These are phyloP conservation scores for Fusarium xyrophilum DNA, from an alignment of 2,329 filamentous ascomycete genomes.

Conservation along the genomic window DNA sequence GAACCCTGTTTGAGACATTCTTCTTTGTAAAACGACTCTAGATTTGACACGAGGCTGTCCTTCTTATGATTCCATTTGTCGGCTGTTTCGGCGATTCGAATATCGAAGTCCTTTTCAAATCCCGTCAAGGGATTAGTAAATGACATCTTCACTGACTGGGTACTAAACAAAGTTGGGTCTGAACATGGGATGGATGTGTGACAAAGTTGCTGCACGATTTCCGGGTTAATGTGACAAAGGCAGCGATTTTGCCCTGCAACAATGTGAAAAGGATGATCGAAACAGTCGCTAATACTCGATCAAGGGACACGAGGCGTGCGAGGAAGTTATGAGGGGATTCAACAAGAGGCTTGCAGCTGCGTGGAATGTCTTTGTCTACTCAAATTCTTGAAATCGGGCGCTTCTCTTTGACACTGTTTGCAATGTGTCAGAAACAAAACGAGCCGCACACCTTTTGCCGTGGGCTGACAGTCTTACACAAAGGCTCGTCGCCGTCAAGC, in stretches of 20 bases:
- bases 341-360: background rate
- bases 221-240: background rate
- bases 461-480: conserved; percentile 3
- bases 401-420: conserved; percentile 9
- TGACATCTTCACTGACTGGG: background rate
- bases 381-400: background rate
- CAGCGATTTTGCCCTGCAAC: background rate
- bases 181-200: background rate
- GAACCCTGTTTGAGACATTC: background rate
- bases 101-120: background rate
- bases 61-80: background rate
- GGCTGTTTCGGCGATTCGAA: background rate
- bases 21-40: background rate
- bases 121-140: background rate
- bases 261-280: background rate
- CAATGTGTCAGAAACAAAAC: conserved; percentile 20
- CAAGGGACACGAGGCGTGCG: background rate
- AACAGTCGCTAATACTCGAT: background rate
- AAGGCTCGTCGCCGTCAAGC: conserved; percentile 2
- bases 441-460: background rate
- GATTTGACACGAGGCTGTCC: background rate
- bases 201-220: background rate
- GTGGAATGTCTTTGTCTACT: conserved; percentile 21
- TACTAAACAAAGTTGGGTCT: background rate
- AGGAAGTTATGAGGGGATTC: conserved; percentile 10